Evolutionary conservation across 441 rosid species (phyloP).

Genomic region (Pelargonium myrrhifolium): DNA sequence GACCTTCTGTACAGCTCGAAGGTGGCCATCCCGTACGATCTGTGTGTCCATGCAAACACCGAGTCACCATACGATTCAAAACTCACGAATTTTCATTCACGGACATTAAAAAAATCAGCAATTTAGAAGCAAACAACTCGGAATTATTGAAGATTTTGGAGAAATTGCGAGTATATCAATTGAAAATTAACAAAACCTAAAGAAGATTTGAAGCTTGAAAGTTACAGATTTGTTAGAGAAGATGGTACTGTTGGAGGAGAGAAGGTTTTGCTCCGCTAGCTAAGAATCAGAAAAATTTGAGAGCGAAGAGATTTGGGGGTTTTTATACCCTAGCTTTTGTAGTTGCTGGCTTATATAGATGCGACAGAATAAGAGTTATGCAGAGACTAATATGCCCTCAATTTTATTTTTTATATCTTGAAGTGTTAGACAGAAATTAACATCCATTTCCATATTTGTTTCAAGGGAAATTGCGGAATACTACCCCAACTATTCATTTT

Average conservation of each 20-base stretch:
- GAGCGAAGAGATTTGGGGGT: slow-evolving; percentile 57
- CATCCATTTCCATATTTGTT: no score
- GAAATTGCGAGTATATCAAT: neutral
- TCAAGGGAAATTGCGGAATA: no score
- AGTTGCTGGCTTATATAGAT: slow-evolving; percentile 57
- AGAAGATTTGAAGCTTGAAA: neutral
- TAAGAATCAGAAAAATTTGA: slow-evolving; percentile 20
- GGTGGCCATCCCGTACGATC: slow-evolving; percentile 65
- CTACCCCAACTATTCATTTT: no score
- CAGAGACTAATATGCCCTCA: neutral
- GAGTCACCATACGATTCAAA: neutral
- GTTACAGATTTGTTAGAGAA: neutral
- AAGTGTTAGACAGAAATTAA: no score
- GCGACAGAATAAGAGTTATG: slow-evolving; percentile 16
- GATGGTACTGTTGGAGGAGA: neutral
- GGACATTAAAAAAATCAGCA: slow-evolving; percentile 11
- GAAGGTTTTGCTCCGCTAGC: neutral
- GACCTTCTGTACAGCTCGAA: slow-evolving; percentile 94
- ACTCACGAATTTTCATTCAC: neutral
- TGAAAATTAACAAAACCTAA: neutral
- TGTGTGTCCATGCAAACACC: slow-evolving; percentile 18
- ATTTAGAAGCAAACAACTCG: neutral
- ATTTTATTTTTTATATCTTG: neutral
- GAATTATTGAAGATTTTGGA: neutral
- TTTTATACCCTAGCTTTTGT: slow-evolving; percentile 90